These are phyloP conservation scores for Geoglossum cookeanum DNA, from an alignment of 2,329 filamentous ascomycete genomes.

Conservation along the genomic window DNA sequence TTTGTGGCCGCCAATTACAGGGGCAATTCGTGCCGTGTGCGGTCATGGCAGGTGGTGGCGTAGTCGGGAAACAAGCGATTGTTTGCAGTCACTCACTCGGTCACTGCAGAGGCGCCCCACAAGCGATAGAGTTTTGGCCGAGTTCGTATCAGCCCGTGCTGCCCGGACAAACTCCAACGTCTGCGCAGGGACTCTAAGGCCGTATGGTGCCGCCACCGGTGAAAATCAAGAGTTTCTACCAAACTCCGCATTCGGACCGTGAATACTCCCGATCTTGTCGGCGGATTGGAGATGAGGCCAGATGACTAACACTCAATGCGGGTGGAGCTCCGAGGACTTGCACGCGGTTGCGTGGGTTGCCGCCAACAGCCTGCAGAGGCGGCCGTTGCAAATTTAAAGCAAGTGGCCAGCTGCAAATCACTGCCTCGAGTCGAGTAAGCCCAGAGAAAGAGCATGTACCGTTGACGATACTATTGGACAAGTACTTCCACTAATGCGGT, in stretches of 20 bases:
- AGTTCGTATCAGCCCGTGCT: background rate
- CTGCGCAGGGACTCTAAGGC: background rate
- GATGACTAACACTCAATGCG: background rate
- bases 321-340: background rate
- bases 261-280: background rate
- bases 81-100: background rate
- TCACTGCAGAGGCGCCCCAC: background rate
- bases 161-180: background rate
- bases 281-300: background rate
- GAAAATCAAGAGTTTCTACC: background rate
- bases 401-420: background rate
- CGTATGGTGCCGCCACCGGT: background rate
- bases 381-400: no score
- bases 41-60: background rate
- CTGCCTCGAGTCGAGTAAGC: background rate
- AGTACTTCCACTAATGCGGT: background rate
- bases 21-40: background rate
- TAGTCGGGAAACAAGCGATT: background rate
- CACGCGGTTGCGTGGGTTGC: background rate
- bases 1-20: background rate
- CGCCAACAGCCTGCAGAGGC: background rate
- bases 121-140: background rate
- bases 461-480: background rate
- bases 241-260: background rate
- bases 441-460: background rate